Evolutionary conservation across 2,329 filamentous ascomycete genomes (phyloP).

Genomic region (Trichophyton verrucosum): DNA sequence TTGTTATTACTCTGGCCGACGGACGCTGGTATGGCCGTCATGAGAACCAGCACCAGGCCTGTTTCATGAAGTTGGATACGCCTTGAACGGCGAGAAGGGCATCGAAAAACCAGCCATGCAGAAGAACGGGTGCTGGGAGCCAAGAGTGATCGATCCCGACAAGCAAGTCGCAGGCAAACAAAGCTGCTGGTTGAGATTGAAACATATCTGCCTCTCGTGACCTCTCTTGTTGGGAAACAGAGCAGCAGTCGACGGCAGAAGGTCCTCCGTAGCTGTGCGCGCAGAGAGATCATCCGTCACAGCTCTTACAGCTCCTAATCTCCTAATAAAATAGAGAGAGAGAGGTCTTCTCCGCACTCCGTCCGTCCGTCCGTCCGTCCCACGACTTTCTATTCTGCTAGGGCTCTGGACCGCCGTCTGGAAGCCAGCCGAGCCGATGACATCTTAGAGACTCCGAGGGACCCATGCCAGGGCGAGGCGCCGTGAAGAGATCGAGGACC

Average conservation of each 20-base stretch:
- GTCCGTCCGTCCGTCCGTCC: too few species aligned
- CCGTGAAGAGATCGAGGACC: background rate
- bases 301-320: too few species aligned
- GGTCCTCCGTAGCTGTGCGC: too few species aligned
- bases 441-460: background rate
- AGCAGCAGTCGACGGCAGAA: background rate
- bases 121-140: background rate
- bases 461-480: too few species aligned
- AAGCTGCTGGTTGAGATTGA: background rate
- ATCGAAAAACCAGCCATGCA: background rate
- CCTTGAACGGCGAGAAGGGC: background rate
- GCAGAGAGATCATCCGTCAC: too few species aligned
- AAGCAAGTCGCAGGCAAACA: background rate
- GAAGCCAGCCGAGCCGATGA: background rate
- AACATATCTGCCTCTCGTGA: background rate
- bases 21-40: too few species aligned
- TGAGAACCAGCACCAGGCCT: background rate
- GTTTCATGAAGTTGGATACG: background rate
- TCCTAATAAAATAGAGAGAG: too few species aligned
- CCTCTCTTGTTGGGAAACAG: background rate
- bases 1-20: too few species aligned
- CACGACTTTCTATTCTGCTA: too few species aligned
- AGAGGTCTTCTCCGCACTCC: too few species aligned
- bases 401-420: background rate
- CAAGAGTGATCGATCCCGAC: background rate